phyloP scores from a whole-genome alignment of 2,329 filamentous ascomycete genomes.

The Diplodia intermedia region DNA sequence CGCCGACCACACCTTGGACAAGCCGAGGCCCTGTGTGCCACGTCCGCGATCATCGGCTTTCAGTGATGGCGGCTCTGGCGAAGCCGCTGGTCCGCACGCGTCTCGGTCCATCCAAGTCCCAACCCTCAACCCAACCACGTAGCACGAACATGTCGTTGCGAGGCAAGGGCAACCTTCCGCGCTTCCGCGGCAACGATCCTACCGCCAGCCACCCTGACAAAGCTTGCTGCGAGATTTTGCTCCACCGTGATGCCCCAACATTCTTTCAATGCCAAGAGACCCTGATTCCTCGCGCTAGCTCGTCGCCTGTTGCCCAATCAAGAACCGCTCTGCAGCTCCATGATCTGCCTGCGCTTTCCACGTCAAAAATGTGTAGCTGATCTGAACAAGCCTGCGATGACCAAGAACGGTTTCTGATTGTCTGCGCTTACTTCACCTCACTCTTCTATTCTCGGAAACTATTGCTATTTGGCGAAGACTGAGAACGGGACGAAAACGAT shows the following conservation, averaged over 20 bases:
- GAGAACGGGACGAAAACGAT: neutral
- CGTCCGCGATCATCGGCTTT: neutral
- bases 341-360: neutral
- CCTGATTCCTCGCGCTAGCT: conserved; percentile 2
- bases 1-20: conserved; percentile 2
- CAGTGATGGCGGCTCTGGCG: no score
- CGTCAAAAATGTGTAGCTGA: neutral
- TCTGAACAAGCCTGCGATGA: no score
- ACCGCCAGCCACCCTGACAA: neutral
- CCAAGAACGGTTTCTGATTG: neutral
- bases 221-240: neutral
- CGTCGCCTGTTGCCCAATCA: neutral
- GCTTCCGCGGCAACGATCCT: conserved; percentile 13
- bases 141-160: conserved; percentile 1
- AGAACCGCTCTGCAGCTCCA: neutral
- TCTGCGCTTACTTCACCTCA: neutral
- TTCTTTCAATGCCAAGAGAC: conserved; percentile 1
- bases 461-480: neutral
- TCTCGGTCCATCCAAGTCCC: neutral
- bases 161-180: neutral
- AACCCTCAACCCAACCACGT: neutral
- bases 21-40: neutral
- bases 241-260: neutral
- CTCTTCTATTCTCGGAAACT: neutral
- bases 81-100: neutral